Evolutionary conservation across 345 rosid species (phyloP), one percentile per base, ranked within the genome.

Genomic region (Hibiscus mutabilis): DNA sequence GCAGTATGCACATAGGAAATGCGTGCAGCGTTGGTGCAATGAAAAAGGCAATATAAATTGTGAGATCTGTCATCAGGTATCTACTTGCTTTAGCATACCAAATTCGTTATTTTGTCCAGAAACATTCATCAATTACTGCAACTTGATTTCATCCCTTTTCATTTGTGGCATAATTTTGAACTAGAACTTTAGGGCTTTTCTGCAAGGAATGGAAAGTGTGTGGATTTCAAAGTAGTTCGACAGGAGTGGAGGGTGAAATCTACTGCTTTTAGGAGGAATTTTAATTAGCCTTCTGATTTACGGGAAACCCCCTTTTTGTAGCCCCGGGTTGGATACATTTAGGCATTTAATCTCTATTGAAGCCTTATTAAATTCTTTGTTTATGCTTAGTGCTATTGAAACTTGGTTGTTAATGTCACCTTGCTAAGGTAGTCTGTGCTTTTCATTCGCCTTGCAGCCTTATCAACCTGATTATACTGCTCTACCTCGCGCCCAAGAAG

Each of bases 21-120:
- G 97, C 74, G 90, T 95, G 74, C 99, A 95, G 70, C 98, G 75
- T 75, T 95, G 99, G 99, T 95, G 98, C 81, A 82, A 92, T 46
- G 98, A 92, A 84, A 95, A 95, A 77, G 92, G 96, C 15, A 87
- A 95, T 76, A 88, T 82, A 58, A 77, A 79, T 16, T 95, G 99
- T 55, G 99, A 95, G 79, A 95, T 95, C 22, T 95, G 99, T 73
- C 97, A 89, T 83, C 92, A 92, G 99, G 97, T 92, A 80, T 47
- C 35, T 57, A 27, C 8, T 60, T 66, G 31, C 60, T 19, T 35
- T 27, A 31, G 14, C 10, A 37, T 42, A 42, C 11, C 46, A 2
- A 42, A 42, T 42, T 42, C 46, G 0, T 2, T 42, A 42, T 42
- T 42, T 42, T 42, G 46, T 11, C 3, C 46, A 10, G 46, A 42